Evolutionary conservation across 2,329 filamentous ascomycete genomes (phyloP).

Genomic region (Fusarium caatingaense): DNA sequence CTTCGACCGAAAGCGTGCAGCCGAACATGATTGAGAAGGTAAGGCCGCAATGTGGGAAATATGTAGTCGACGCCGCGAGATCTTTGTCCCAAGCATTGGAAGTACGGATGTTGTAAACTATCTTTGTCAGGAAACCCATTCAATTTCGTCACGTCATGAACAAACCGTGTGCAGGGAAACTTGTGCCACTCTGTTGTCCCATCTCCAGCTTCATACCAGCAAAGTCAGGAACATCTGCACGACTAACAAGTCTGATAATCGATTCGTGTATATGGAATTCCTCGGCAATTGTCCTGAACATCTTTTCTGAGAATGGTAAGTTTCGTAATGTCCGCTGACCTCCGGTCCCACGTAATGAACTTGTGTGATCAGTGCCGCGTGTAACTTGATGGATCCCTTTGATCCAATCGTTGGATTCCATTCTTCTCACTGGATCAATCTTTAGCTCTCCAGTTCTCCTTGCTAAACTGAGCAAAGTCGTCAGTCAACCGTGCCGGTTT

Average conservation of each 20-base stretch:
- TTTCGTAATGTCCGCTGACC: background rate
- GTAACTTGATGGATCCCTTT: background rate
- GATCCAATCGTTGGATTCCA: background rate
- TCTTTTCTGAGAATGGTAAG: background rate
- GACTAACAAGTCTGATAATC: background rate
- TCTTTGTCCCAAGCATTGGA: constrained; percentile 14
- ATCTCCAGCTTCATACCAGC: constrained; percentile 3
- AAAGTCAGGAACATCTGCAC: constrained; percentile 8
- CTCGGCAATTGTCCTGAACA: background rate
- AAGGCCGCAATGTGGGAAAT: background rate
- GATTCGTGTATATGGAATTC: constrained; percentile 3
- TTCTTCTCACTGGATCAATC: background rate
- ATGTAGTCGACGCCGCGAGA: constrained; percentile 8
- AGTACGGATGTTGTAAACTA: constrained; percentile 18
- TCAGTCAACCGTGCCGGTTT: too few relatives aligned
- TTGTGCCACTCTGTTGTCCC: background rate
- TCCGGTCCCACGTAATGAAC: background rate
- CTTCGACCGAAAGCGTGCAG: constrained; percentile 2
- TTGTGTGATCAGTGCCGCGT: too few relatives aligned
- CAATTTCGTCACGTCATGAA: too few relatives aligned
- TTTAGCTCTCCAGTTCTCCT: background rate
- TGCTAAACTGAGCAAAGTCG: background rate
- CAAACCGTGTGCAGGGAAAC: constrained; percentile 3
- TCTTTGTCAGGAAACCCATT: background rate
- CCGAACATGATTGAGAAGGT: constrained; percentile 21